Percentiles rank a stretch among this genome's conserved stretches.
phyloP scores from a whole-genome alignment of 768 basidiomycete genomes.

The Podaxis mareebaensis region DNA sequence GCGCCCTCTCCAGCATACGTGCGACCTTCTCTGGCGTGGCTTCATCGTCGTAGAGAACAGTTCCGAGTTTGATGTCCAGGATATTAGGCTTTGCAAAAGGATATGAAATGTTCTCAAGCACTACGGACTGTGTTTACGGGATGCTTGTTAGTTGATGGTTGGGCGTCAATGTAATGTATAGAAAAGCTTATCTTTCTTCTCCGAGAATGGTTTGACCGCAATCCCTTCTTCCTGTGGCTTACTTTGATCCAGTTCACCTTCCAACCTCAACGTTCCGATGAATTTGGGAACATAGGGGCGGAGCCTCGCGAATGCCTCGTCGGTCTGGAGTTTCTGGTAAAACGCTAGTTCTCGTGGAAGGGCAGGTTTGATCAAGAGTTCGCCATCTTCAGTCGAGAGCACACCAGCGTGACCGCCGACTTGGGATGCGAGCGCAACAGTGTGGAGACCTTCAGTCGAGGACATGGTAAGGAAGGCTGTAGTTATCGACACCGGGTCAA shows the following conservation, averaged over 20 bases:
- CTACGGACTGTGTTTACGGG: constrained; percentile 59
- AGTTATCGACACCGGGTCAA: background rate
- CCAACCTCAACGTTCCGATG: constrained; percentile 72
- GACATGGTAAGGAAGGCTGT: background rate
- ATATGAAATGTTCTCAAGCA: constrained; percentile 81
- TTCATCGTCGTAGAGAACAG: constrained; percentile 74
- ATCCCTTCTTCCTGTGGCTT: constrained; percentile 24
- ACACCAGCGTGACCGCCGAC: constrained; percentile 84
- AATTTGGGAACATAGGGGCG: constrained; percentile 71
- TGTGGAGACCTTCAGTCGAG: constrained; percentile 3
- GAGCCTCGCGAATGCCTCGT: constrained; percentile 43
- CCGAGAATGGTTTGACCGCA: constrained; percentile 28
- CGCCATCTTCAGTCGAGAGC: constrained; percentile 67
- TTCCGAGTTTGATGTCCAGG: constrained; percentile 93
- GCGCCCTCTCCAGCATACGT: constrained; percentile 75
- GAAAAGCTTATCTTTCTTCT: constrained; percentile 48
- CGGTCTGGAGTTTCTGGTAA: constrained; percentile 56
- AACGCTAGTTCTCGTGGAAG: constrained; percentile 66
- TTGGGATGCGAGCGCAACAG: constrained; percentile 46
- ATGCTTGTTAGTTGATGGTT: background rate
- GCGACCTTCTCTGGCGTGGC: constrained; percentile 71
- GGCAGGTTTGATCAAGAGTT: constrained; percentile 81
- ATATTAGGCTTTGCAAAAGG: constrained; percentile 81
- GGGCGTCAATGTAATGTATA: background rate
- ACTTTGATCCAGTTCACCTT: constrained; percentile 53